These are phyloP conservation scores for Teunomyces aglyptinius DNA, from an alignment of 805 yeast genomes.

Conservation along the genomic window DNA sequence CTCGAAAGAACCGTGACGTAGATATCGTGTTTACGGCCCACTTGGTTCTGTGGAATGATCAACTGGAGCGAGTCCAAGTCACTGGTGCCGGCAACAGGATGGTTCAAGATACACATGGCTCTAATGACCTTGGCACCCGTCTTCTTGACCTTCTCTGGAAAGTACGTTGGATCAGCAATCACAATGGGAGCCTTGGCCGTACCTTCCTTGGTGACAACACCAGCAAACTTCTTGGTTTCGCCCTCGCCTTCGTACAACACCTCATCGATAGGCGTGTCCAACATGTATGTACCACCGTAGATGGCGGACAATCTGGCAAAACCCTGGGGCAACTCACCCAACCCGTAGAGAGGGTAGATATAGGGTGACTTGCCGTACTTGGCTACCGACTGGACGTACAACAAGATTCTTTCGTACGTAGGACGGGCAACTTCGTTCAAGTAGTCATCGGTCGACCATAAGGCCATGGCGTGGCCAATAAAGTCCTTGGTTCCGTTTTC, in stretches of 20 bases:
- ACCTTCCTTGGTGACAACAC: slow-evolving; percentile 91
- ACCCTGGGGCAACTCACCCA: slow-evolving; percentile 99
- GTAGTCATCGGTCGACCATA: slow-evolving; percentile 91
- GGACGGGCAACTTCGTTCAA: slow-evolving; percentile 87
- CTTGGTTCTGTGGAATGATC: slow-evolving; percentile 95
- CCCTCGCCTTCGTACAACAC: slow-evolving; percentile 70
- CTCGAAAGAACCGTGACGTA: slow-evolving; percentile 88
- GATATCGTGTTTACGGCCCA: slow-evolving; percentile 88
- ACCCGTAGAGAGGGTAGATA: slow-evolving; percentile 91
- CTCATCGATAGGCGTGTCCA: slow-evolving; percentile 94
- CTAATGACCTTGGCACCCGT: slow-evolving; percentile 75
- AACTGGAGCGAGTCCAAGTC: slow-evolving; percentile 89
- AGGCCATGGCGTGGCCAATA: slow-evolving; percentile 98
- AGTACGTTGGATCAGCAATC: slow-evolving; percentile 96
- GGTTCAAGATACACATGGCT: slow-evolving; percentile 86
- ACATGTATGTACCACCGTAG: slow-evolving; percentile 98
- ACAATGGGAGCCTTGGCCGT: slow-evolving; percentile 88
- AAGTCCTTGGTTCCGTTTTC: slow-evolving; percentile 94
- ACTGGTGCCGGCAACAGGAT: slow-evolving; percentile 78
- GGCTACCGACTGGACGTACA: slow-evolving; percentile 88
- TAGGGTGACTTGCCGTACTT: slow-evolving; percentile 96
- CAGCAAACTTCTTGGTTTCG: slow-evolving; percentile 65
- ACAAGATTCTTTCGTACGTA: slow-evolving; percentile 78
- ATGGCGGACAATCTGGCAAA: slow-evolving; percentile 96
- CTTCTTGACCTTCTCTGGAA: slow-evolving; percentile 76